These are phyloP conservation scores for Agaricus blazei DNA, from an alignment of 768 basidiomycete genomes.

Conservation along the genomic window DNA sequence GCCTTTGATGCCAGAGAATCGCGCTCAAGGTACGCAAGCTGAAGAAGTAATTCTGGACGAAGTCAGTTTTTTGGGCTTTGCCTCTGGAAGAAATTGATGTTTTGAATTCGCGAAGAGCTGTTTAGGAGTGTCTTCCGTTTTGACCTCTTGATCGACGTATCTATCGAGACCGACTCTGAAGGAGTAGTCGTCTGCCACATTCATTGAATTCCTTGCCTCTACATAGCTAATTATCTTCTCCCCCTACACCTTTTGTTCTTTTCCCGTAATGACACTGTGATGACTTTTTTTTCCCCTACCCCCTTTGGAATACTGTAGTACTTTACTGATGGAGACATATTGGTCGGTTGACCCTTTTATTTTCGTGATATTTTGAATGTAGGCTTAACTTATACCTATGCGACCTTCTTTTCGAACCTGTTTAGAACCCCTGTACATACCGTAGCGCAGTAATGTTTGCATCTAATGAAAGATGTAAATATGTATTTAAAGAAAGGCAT, in stretches of 20 bases:
- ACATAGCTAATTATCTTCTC: background rate
- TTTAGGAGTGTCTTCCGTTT: background rate
- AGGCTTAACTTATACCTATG: conserved; percentile 11
- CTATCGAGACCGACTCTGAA: conserved; percentile 4
- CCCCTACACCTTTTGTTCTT: background rate
- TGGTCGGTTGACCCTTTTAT: conserved; percentile 4
- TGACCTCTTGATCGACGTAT: background rate
- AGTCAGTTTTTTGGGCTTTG: background rate
- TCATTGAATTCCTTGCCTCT: conserved; percentile 1
- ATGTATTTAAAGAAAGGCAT: background rate
- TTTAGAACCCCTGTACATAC: background rate
- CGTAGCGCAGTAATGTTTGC: conserved; percentile 5
- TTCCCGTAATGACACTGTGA: conserved; percentile 8
- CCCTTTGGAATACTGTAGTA: background rate
- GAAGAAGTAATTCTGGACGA: background rate
- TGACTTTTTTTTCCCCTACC: background rate
- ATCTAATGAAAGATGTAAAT: conserved; percentile 5
- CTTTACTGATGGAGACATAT: conserved; percentile 10
- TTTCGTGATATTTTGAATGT: conserved; percentile 8
- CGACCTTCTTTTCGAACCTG: background rate
- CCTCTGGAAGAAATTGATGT: background rate
- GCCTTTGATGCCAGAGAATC: conserved; percentile 26
- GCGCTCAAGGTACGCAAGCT: conserved; percentile 23
- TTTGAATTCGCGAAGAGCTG: background rate
- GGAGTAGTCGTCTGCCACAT: conserved; percentile 8